phyloP scores from a whole-genome alignment of 2,329 filamentous ascomycete species.

The Daldinia sp. region DNA sequence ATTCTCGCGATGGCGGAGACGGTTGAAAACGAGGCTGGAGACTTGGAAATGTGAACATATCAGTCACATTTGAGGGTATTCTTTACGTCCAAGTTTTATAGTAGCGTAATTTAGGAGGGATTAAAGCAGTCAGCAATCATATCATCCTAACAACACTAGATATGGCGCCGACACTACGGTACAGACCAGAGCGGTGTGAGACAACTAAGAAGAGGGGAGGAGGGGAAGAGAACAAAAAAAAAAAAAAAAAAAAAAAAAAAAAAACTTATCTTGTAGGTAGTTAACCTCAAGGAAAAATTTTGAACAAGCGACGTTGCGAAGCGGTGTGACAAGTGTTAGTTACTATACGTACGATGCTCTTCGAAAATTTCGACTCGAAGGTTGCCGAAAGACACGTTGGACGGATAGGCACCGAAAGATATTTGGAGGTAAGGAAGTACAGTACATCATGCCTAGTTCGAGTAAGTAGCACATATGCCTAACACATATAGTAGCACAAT shows the following conservation, averaged over 20 bases:
- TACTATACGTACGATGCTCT: slow-evolving; percentile 13
- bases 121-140: slow-evolving; percentile 12
- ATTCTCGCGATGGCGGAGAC: slow-evolving; percentile 28
- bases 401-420: slow-evolving; percentile 9
- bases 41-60: slow-evolving; percentile 6
- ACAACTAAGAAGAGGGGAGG: slow-evolving; percentile 1
- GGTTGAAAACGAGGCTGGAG: slow-evolving; percentile 21
- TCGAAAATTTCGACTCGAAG: background rate
- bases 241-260: too few species aligned
- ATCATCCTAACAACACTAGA: slow-evolving; percentile 9
- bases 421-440: slow-evolving; percentile 12
- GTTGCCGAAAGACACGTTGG: slow-evolving; percentile 26
- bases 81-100: slow-evolving; percentile 8
- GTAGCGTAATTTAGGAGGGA: slow-evolving; percentile 13
- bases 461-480: slow-evolving; percentile 1
- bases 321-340: slow-evolving; percentile 31
- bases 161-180: slow-evolving; percentile 8
- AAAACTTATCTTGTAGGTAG: background rate
- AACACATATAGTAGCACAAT: slow-evolving; percentile 7
- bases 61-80: slow-evolving; percentile 7
- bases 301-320: slow-evolving; percentile 16
- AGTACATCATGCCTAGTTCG: slow-evolving; percentile 9
- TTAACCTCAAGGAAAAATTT: slow-evolving; percentile 1
- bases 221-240: too few species aligned
- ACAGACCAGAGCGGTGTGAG: slow-evolving; percentile 32